Base-by-base conservation (phyloP, 2,329 filamentous ascomycete species). In the Calonectria pauciramosa region DNA sequence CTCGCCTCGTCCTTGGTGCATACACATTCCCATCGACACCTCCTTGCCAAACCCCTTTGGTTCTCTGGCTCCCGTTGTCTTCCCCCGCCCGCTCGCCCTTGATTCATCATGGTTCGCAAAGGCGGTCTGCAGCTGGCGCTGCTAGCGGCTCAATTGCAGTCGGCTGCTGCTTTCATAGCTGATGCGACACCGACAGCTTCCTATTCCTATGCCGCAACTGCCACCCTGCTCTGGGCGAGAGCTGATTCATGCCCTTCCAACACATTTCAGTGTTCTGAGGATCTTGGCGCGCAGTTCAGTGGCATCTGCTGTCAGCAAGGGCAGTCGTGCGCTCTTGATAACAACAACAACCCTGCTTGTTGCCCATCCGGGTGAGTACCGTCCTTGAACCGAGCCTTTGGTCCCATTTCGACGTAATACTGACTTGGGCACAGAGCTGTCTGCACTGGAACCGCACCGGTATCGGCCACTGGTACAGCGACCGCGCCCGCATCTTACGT, bases 361-460 rank as follows among this genome's bases (percentile, higher is more conserved):
- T 91, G 90, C 80, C 90, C 89, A 13, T 83, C 84, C 23, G 86
- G 86, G 89, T 91, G 81, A 85, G 86, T 84, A 63, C 28, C 44
- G 64, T 52, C 47, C 34, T 8, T 26, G 44, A 18, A 67, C 36
- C 26, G 10, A 18, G 23, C 10, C 56, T 51, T 41, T 23, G 41
- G 26, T 52, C n/a, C 30, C n/a, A 36, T 26, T 16, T 28, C 26
- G 51, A 63, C 41, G 34, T 44, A 47, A 28, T 72, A 26, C 76
- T 82, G 54, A 82, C 68, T n/a, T 44, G 54, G 13, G 74, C 66
- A 44, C 73, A 91, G 90, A 69, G 88, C 87, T 38, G 86, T 91
- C 26, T 91, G 90, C 79, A 91, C 90, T n/a, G 90, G 90, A 64
- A 87, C 87, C 36, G 89, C 89, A n/a, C 87, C 88, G 3, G 80